Conservation (phyloP, 768 basidiomycete genomes). For the Suillus americanus region DNA sequence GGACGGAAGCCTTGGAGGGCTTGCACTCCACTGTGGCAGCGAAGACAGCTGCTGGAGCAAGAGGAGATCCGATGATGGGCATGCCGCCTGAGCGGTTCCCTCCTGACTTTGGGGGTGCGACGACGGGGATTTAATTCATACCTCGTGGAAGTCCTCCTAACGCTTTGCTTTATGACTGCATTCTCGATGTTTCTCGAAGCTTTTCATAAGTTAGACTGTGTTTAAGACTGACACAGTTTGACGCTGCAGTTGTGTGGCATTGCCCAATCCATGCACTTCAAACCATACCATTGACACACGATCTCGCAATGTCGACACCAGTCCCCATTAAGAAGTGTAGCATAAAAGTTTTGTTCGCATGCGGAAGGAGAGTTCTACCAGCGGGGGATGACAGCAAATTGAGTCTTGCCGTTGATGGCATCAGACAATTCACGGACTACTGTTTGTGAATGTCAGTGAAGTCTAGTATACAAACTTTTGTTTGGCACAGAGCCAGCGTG, state of each 20-base stretch:
- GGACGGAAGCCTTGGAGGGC: conserved; percentile 78
- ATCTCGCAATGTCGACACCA: not conserved
- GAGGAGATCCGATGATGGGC: conserved; percentile 33
- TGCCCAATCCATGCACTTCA: not conserved
- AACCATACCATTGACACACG: not conserved
- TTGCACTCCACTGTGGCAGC: conserved; percentile 75
- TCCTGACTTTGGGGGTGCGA: conserved; percentile 29
- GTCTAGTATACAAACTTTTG: not conserved
- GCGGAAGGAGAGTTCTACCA: no score
- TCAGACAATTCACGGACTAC: not conserved
- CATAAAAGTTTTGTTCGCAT: not conserved
- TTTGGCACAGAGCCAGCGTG: no score
- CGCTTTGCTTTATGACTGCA: not conserved
- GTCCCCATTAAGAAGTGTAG: not conserved
- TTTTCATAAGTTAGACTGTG: not conserved
- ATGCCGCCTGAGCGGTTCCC: conserved; percentile 31
- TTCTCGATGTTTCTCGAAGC: not conserved
- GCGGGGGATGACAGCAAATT: no score
- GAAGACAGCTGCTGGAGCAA: conserved; percentile 54
- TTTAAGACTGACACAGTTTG: not conserved
- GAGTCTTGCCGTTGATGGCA: no score
- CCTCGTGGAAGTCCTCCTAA: not conserved
- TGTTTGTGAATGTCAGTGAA: not conserved
- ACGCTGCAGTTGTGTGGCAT: not conserved
- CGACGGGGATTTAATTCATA: conserved; percentile 4